Evolutionary conservation across 2,329 filamentous ascomycete genomes (phyloP).

Genomic region (Trichophyton rubrum): DNA sequence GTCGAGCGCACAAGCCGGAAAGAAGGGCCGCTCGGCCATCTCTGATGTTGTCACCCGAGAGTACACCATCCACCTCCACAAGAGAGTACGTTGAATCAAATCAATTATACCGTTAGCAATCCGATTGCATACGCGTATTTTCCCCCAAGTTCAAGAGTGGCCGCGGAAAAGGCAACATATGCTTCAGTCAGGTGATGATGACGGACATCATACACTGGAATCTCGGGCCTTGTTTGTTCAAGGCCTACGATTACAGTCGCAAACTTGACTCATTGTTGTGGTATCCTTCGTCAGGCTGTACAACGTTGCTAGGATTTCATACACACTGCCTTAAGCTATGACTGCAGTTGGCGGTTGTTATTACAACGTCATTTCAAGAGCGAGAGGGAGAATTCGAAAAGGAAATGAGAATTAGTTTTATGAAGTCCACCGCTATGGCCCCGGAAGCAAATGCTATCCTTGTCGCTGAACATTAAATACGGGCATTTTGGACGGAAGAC

Average conservation of each 20-base stretch:
- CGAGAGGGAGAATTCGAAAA: constrained; percentile 6
- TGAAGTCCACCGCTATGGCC: constrained; percentile 53
- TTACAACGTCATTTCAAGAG: constrained; percentile 1
- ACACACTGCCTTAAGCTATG: background rate
- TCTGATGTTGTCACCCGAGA: constrained; percentile 98
- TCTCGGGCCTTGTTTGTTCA: background rate
- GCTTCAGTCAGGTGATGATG: background rate
- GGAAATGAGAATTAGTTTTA: constrained; percentile 45
- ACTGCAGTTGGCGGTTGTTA: background rate
- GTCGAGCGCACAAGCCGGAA: constrained; percentile 53
- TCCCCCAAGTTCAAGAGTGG: background rate
- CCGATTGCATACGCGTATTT: background rate
- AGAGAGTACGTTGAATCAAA: constrained; percentile 63
- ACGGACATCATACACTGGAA: background rate
- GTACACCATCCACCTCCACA: constrained; percentile 99
- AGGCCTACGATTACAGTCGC: background rate
- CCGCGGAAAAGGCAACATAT: background rate
- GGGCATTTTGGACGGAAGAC: constrained; percentile 53
- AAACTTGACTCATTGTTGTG: background rate
- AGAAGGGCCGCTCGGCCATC: constrained; percentile 84
- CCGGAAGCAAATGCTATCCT: constrained; percentile 12
- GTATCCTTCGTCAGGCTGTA: background rate
- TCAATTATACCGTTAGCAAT: background rate
- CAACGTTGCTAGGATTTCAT: background rate
- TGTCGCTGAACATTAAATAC: constrained; percentile 4